A percentile compares a stretch with the other conserved stretches of the same genome.
These are phyloP conservation scores for Parmales sp. DNA, from an alignment of 108 stramenopile species.

Conservation along the genomic window DNA sequence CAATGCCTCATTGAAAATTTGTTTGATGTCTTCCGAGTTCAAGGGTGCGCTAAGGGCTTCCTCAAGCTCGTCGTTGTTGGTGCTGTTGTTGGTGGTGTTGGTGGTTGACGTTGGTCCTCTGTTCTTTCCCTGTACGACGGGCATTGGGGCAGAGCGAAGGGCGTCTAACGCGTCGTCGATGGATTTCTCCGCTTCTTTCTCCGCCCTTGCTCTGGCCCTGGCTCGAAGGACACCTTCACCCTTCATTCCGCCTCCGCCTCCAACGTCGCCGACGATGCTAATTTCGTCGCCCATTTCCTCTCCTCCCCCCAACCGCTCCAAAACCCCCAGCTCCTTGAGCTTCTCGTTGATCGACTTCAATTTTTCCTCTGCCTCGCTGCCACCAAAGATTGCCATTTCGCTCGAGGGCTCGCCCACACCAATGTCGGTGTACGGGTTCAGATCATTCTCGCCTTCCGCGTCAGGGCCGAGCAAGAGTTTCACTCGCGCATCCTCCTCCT, in stretches of 20 bases:
- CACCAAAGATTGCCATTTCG: not conserved
- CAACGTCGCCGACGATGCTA: no score
- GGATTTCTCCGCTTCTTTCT: not conserved
- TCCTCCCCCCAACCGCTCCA: no score
- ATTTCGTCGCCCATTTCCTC: no score
- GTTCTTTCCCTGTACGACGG: no score
- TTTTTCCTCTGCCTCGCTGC: not conserved
- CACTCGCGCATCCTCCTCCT: conserved; percentile 3
- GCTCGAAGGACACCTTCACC: conserved; percentile 1
- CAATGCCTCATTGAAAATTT: not conserved
- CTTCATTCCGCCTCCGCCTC: not conserved
- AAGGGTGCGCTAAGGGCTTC: not conserved
- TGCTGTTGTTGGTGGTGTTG: no score
- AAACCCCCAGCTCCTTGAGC: not conserved
- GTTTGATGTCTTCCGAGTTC: not conserved
- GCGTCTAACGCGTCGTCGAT: not conserved
- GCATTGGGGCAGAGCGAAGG: not conserved
- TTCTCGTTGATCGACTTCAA: conserved; percentile 4
- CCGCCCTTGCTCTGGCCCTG: conserved; percentile 6
- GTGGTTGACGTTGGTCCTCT: no score
- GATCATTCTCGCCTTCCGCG: conserved; percentile 1
- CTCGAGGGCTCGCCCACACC: not conserved
- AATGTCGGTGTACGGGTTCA: not conserved
- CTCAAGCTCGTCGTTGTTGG: not conserved
- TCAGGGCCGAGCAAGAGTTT: conserved; percentile 9